These are phyloP conservation scores for Suillus variegatus DNA, from an alignment of 768 basidiomycete species.

Conservation along the genomic window DNA sequence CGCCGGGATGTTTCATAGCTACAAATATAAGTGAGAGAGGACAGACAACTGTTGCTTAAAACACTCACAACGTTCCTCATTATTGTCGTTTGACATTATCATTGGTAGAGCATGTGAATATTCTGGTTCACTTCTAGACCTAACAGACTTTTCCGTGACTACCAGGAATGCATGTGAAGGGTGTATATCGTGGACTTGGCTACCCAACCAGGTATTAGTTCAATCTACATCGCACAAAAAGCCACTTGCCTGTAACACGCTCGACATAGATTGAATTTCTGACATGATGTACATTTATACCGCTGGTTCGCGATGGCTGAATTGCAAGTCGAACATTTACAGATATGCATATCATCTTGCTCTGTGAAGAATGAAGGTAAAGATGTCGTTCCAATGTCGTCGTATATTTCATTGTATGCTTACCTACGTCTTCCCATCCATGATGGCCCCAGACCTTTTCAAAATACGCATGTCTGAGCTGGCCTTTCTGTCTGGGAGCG, in stretches of 20 bases:
- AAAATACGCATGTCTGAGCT: conserved; percentile 79
- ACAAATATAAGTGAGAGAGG: conserved; percentile 10
- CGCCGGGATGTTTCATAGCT: conserved; percentile 80
- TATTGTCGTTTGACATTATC: conserved; percentile 37
- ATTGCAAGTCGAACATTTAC: conserved; percentile 81
- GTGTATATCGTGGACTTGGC: conserved; percentile 90
- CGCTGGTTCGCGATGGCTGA: conserved; percentile 60
- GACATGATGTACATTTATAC: conserved; percentile 85
- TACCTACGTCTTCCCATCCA: conserved; percentile 91
- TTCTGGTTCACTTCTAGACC: conserved; percentile 44
- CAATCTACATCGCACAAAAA: conserved; percentile 4
- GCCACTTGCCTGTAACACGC: conserved; percentile 73
- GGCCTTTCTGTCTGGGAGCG: conserved; percentile 71
- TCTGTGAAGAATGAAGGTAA: conserved; percentile 43
- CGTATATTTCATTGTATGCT: conserved; percentile 28
- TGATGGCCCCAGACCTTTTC: conserved; percentile 84
- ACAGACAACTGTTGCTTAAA: background rate
- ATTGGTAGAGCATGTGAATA: conserved; percentile 21
- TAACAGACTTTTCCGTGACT: conserved; percentile 63
- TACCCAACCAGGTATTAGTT: conserved; percentile 29
- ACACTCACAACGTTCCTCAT: conserved; percentile 63
- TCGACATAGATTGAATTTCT: conserved; percentile 77
- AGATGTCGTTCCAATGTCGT: background rate
- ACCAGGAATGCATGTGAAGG: conserved; percentile 85
- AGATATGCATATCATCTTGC: conserved; percentile 65